Conservation (phyloP, 805 yeast species). For the Lachancea kluyveri region DNA sequence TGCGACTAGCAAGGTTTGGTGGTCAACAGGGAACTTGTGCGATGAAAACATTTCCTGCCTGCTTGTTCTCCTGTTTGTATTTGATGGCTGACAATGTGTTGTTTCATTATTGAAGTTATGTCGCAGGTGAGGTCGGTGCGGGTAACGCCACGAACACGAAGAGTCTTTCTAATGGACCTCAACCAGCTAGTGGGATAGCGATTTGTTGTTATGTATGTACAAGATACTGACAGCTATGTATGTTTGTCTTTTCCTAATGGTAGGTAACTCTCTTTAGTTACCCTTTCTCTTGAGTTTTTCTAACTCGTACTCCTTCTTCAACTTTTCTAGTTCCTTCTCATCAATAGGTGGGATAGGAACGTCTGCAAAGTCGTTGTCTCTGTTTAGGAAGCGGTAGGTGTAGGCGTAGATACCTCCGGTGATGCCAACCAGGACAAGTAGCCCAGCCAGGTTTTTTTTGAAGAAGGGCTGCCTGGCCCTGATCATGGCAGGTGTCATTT, state of each 20-base stretch:
- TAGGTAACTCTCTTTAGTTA: not conserved
- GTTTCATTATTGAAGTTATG: too few relatives aligned
- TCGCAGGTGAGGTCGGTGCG: too few relatives aligned
- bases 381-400: constrained; percentile 59
- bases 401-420: constrained; percentile 60
- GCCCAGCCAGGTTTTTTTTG: constrained; percentile 63
- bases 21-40: constrained; percentile 30
- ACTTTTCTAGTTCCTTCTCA: constrained; percentile 64
- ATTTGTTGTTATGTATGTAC: too few relatives aligned
- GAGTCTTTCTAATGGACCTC: too few relatives aligned
- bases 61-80: too few relatives aligned
- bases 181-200: too few relatives aligned
- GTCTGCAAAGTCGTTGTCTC: constrained; percentile 75
- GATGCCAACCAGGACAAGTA: constrained; percentile 53
- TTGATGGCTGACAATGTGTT: constrained; percentile 6
- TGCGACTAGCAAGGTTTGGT: constrained; percentile 62
- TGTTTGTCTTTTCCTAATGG: not conserved
- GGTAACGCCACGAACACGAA: too few relatives aligned
- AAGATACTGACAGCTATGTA: too few relatives aligned
- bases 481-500: constrained; percentile 90
- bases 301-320: constrained; percentile 66
- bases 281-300: constrained; percentile 18
- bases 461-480: constrained; percentile 87
- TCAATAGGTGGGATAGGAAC: constrained; percentile 92
- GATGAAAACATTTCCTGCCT: too few relatives aligned